Evolutionary conservation across 164 flowering plant species (phyloP).

Genomic region (Cinnamomum chago): DNA sequence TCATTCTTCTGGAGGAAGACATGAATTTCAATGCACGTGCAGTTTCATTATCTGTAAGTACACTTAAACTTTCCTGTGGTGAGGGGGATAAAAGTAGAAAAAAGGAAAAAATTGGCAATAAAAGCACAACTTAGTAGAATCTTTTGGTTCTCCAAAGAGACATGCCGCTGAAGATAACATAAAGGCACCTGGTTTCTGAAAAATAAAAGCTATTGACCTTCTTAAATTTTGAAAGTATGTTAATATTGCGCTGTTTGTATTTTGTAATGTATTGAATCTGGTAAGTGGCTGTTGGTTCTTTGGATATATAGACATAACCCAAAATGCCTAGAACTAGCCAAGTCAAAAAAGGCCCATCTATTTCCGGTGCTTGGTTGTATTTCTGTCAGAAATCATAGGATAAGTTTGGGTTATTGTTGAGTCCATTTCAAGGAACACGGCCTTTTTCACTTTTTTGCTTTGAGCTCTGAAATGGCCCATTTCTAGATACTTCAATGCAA

Average conservation of each 20-base stretch:
- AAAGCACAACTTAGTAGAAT: background rate
- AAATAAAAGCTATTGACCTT: background rate
- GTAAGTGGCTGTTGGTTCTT: too few species aligned
- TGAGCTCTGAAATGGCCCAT: too few species aligned
- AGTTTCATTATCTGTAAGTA: constrained; percentile 66
- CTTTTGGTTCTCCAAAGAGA: background rate
- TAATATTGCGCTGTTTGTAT: background rate
- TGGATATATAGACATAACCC: too few species aligned
- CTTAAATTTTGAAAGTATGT: background rate
- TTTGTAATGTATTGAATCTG: too few species aligned
- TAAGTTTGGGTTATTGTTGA: too few species aligned
- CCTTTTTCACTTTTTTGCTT: too few species aligned
- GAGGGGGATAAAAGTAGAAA: background rate
- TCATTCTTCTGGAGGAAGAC: constrained; percentile 77
- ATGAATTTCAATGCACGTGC: constrained; percentile 82
- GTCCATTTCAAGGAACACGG: too few species aligned
- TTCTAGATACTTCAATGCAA: too few species aligned
- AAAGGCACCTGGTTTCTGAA: background rate
- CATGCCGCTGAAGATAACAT: background rate
- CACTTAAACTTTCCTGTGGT: background rate
- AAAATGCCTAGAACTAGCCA: too few species aligned
- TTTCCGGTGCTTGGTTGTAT: too few species aligned
- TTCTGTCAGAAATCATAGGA: too few species aligned
- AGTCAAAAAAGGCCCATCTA: too few species aligned
- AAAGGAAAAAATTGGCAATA: background rate